A percentile compares a stretch with the other conserved stretches of the same genome.
These are phyloP conservation scores for Colletotrichum tamarilloi DNA, from an alignment of 2,329 filamentous ascomycete genomes.

Conservation along the genomic window DNA sequence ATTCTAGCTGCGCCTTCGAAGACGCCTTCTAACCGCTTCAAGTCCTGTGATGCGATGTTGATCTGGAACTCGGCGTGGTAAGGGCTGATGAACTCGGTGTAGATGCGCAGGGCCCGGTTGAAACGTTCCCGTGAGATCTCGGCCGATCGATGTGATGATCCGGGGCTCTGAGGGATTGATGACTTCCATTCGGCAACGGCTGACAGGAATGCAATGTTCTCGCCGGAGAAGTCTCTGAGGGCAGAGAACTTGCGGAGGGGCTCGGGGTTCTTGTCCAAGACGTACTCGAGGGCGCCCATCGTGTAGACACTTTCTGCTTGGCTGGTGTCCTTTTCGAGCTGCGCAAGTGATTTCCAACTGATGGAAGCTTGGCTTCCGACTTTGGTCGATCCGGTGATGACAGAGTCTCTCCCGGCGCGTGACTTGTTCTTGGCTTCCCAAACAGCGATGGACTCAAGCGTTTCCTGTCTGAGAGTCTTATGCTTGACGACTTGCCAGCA, in stretches of 20 bases:
- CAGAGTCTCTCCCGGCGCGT: constrained; percentile 14
- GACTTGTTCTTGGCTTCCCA: constrained; percentile 53
- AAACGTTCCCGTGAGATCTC: constrained; percentile 62
- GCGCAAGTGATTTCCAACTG: constrained; percentile 49
- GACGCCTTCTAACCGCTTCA: constrained; percentile 63
- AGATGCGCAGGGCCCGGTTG: constrained; percentile 70
- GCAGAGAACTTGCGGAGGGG: constrained; percentile 74
- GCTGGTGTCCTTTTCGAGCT: constrained; percentile 48
- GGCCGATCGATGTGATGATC: constrained; percentile 34
- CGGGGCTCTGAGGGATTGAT: constrained; percentile 40
- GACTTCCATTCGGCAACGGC: constrained; percentile 67
- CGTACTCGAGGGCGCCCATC: constrained; percentile 71
- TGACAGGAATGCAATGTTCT: constrained; percentile 76
- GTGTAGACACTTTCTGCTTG: constrained; percentile 48
- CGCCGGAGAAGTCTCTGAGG: constrained; percentile 74
- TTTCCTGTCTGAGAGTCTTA: constrained; percentile 57
- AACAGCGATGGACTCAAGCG: constrained; percentile 59
- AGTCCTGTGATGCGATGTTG: constrained; percentile 70
- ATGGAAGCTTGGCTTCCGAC: constrained; percentile 5
- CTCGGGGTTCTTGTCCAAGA: constrained; percentile 67
- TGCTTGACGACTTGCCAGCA: constrained; percentile 65
- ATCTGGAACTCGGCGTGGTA: constrained; percentile 73
- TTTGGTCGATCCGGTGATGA: constrained; percentile 44
- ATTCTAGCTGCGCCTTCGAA: constrained; percentile 66
- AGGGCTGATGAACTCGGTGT: constrained; percentile 69